Evolutionary conservation across 2,329 filamentous ascomycete genomes (phyloP).

Genomic region (Talaromyces sp.): DNA sequence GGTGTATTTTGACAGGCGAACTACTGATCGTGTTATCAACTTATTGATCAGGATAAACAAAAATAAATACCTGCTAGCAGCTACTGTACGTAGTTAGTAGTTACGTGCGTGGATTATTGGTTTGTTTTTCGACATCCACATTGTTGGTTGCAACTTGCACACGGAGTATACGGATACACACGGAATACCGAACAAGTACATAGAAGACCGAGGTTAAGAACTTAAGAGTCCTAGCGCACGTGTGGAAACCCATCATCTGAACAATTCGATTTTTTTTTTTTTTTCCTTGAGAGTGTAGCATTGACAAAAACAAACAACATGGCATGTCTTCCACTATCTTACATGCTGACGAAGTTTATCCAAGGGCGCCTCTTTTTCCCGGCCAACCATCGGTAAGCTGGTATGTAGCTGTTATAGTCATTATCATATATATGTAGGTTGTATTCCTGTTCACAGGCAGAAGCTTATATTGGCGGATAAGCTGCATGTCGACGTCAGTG

Average conservation of each 20-base stretch:
- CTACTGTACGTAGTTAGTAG: background rate
- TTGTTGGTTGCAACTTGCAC: background rate
- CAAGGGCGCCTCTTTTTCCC: background rate
- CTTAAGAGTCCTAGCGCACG: background rate
- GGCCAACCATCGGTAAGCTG: background rate
- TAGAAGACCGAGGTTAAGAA: background rate
- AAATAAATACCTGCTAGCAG: no score
- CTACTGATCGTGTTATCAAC: conserved; percentile 6
- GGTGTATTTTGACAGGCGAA: conserved; percentile 17
- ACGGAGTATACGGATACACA: background rate
- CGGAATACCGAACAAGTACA: background rate
- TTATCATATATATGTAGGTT: background rate
- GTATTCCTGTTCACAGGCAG: background rate
- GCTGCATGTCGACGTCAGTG: conserved; percentile 6
- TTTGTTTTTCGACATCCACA: background rate
- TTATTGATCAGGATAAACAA: background rate
- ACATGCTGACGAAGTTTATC: background rate
- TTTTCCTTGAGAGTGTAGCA: background rate
- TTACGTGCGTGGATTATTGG: no score
- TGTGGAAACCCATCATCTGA: background rate
- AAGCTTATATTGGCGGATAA: background rate
- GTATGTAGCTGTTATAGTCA: background rate
- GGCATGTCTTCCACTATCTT: background rate
- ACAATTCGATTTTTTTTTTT: background rate
- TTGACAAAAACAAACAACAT: background rate